Conservation (phyloP, 2,329 filamentous ascomycete genomes). For the Colletotrichum echinochloae region DNA sequence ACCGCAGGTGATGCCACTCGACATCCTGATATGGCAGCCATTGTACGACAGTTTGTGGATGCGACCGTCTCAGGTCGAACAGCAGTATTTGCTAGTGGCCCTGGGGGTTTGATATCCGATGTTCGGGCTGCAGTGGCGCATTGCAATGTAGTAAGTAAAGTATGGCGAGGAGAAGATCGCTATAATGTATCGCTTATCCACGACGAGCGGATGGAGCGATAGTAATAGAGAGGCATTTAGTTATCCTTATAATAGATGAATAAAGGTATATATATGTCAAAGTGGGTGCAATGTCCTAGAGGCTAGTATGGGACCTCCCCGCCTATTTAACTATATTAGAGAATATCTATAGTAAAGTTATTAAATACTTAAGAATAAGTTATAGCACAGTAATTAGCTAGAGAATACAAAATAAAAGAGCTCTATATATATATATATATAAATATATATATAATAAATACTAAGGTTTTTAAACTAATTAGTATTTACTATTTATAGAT, state of each 20-base stretch:
- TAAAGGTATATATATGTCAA: too few species aligned
- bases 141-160: slow-evolving; percentile 63
- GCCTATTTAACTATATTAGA: too few species aligned
- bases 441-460: background rate
- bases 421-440: background rate
- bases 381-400: too few species aligned
- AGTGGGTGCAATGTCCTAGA: too few species aligned
- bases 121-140: slow-evolving; percentile 65
- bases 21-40: slow-evolving; percentile 59
- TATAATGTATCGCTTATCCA: slow-evolving; percentile 68
- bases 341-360: too few species aligned
- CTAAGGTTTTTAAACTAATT: too few species aligned
- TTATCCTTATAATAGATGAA: too few species aligned
- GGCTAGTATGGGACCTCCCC: too few species aligned
- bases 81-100: slow-evolving; percentile 70
- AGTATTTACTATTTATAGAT: too few species aligned
- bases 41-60: slow-evolving; percentile 63
- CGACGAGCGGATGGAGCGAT: slow-evolving; percentile 71
- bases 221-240: background rate
- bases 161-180: slow-evolving; percentile 69
- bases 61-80: slow-evolving; percentile 62
- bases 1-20: slow-evolving; percentile 30
- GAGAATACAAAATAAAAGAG: too few species aligned
- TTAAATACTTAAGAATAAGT: too few species aligned
- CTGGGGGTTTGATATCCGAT: slow-evolving; percentile 69